A percentile compares a stretch with the other conserved stretches of the same genome.
phyloP scores from a whole-genome alignment of 2,329 filamentous ascomycete genomes.

The Coniochaeta ligniaria region DNA sequence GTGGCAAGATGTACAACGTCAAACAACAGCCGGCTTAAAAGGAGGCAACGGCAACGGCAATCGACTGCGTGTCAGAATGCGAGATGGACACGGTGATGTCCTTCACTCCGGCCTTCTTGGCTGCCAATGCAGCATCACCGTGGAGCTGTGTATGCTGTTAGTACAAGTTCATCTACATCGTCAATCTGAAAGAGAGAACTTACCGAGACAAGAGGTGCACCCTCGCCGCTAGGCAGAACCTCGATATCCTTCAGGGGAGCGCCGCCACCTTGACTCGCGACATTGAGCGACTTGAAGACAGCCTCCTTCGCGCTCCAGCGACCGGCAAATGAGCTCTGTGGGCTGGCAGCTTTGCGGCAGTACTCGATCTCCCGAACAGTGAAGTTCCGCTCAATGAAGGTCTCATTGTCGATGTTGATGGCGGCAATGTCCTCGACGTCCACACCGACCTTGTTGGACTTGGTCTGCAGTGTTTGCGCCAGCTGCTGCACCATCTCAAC shows the following conservation, averaged over 20 bases:
- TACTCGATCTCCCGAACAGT: constrained; percentile 78
- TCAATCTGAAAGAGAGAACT: constrained; percentile 26
- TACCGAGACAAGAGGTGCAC: constrained; percentile 80
- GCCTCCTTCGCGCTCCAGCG: constrained; percentile 98
- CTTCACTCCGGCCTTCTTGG: constrained; percentile 82
- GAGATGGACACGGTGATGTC: constrained; percentile 90
- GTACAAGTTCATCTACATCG: constrained; percentile 10
- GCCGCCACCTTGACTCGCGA: constrained; percentile 78
- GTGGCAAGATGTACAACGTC: neutral
- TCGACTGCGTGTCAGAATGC: constrained; percentile 88
- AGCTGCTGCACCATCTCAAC: constrained; percentile 71
- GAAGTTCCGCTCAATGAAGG: constrained; percentile 93
- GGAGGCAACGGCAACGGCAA: constrained; percentile 83
- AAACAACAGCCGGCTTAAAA: constrained; percentile 41
- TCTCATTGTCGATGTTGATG: constrained; percentile 90
- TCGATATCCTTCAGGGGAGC: constrained; percentile 93
- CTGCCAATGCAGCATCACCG: constrained; percentile 74
- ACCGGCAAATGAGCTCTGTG: constrained; percentile 87
- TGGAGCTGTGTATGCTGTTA: constrained; percentile 59
- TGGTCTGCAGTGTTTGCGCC: constrained; percentile 55
- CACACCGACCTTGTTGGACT: constrained; percentile 78
- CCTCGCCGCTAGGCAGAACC: constrained; percentile 72
- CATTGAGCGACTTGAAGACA: constrained; percentile 94
- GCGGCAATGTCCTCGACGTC: constrained; percentile 86
- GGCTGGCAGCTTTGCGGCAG: constrained; percentile 59